Evolutionary conservation across 805 yeast species (phyloP), one percentile per base, ranked within the genome.

Genomic region (Yamadazyma endophytica): DNA sequence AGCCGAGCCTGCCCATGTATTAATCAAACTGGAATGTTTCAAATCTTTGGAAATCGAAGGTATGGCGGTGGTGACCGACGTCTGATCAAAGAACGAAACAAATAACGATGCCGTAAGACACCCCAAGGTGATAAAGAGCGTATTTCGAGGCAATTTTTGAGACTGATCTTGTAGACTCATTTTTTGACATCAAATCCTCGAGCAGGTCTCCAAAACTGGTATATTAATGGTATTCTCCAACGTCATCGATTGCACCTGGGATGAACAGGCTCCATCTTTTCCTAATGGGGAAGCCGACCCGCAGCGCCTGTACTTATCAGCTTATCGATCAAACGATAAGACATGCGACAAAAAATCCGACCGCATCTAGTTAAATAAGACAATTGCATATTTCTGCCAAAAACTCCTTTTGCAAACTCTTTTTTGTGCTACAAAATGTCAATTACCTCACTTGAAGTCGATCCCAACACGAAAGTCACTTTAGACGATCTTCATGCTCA

Each of bases 1-100:
- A 0, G 84, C 72, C 0, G 88, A 75, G 3, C 88, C 88, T 2
- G 81, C 78, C 89, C 90, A 82, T 18, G 31, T 35, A 22, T 71
- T 61, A 25, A 73, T 68, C 2, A 74, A 56, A 13, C 47, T 51
- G 14, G 58, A 49, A 1, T 75, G 70, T 26, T 65, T 36, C 26
- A 73, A 49, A 22, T 61, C 72, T 8, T 53, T 45, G 4, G 70
- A 71, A 18, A 73, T 71, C 9, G 52, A 37, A 2, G 77, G 66
- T 21, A 70, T 62, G 1, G 72, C 70, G 13, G 70, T 64, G 1
- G 70, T 56, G 21, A 68, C 56, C 4, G 70, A 57, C 2, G 69
- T 62, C 36, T 67, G 73, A 50, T 72, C 77, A 9, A 68, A 45
- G 44, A 68, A 69, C 4, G 67, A 54, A 2, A 58, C 53, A 32